Percentiles rank a stretch among this genome's conserved stretches.
Conservation (phyloP, 305 asterid genomes). For the Plantago coronopus region DNA sequence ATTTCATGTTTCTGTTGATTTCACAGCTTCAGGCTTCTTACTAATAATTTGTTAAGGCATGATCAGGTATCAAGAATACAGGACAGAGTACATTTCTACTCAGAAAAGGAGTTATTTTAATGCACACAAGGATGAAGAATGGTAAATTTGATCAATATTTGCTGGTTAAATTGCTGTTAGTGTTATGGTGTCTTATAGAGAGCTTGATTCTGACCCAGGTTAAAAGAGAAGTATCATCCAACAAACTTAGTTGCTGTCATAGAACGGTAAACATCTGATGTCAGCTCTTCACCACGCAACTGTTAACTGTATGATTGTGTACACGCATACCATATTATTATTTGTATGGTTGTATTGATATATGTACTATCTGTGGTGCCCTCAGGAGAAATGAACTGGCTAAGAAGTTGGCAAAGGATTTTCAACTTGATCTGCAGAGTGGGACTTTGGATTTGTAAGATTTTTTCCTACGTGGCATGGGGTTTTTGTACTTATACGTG, state of each 20-base stretch:
- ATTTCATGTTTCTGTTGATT: conserved; percentile 12
- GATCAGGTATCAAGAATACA: conserved; percentile 91
- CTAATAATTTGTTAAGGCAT: conserved; percentile 13
- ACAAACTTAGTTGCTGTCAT: conserved; percentile 76
- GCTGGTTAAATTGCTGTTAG: conserved; percentile 12
- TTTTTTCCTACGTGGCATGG: conserved; percentile 9
- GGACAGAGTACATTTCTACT: conserved; percentile 78
- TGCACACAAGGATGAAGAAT: conserved; percentile 92
- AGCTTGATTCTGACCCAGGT: conserved; percentile 47
- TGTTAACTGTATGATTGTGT: background rate
- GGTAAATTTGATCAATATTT: conserved; percentile 40
- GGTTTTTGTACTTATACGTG: background rate
- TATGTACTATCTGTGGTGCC: conserved; percentile 10
- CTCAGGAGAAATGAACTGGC: conserved; percentile 85
- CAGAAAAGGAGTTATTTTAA: conserved; percentile 80
- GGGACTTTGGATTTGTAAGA: conserved; percentile 87
- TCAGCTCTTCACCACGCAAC: conserved; percentile 4
- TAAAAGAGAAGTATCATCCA: conserved; percentile 96
- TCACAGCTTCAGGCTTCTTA: background rate
- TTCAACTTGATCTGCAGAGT: conserved; percentile 83
- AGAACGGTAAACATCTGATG: conserved; percentile 54
- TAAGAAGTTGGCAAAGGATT: conserved; percentile 74
- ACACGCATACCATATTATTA: conserved; percentile 7
- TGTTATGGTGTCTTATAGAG: conserved; percentile 18
- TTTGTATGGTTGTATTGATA: conserved; percentile 9